These are phyloP conservation scores for Heliophila coronopifolia DNA, from an alignment of 441 rosid genomes.

Conservation along the genomic window DNA sequence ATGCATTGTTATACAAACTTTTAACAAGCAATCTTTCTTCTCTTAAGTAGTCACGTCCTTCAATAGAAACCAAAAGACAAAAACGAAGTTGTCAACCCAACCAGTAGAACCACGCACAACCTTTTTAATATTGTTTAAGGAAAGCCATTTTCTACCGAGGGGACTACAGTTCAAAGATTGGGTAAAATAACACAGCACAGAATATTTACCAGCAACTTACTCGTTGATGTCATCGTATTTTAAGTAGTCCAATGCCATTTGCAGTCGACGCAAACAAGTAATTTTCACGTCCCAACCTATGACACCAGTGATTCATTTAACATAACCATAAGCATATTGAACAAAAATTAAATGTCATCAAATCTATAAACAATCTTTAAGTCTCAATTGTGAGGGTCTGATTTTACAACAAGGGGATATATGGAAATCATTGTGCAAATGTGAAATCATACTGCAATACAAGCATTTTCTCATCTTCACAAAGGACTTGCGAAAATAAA, in stretches of 20 bases:
- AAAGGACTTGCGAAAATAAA: background rate
- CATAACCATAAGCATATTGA: constrained; percentile 22
- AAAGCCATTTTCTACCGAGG: background rate
- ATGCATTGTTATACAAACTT: background rate
- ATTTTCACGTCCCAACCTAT: constrained; percentile 85
- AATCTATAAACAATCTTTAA: constrained; percentile 10
- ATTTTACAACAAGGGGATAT: background rate
- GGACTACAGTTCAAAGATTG: constrained; percentile 13
- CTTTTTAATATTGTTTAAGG: background rate
- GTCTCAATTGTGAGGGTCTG: constrained; percentile 15
- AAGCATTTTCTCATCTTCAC: constrained; percentile 17
- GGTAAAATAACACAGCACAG: background rate
- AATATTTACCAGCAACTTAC: constrained; percentile 47
- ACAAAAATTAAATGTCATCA: constrained; percentile 14
- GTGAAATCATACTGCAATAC: constrained; percentile 4
- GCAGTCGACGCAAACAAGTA: constrained; percentile 72
- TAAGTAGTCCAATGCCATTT: constrained; percentile 75
- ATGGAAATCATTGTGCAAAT: constrained; percentile 5
- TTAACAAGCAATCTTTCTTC: constrained; percentile 9
- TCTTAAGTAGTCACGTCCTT: constrained; percentile 6
- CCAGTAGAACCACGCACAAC: constrained; percentile 6
- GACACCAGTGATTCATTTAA: constrained; percentile 27
- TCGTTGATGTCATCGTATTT: constrained; percentile 76
- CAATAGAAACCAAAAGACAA: constrained; percentile 15
- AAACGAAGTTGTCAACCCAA: constrained; percentile 15